Evolutionary conservation across 345 rosid species (phyloP).

Genomic region (Reutealis trisperma): DNA sequence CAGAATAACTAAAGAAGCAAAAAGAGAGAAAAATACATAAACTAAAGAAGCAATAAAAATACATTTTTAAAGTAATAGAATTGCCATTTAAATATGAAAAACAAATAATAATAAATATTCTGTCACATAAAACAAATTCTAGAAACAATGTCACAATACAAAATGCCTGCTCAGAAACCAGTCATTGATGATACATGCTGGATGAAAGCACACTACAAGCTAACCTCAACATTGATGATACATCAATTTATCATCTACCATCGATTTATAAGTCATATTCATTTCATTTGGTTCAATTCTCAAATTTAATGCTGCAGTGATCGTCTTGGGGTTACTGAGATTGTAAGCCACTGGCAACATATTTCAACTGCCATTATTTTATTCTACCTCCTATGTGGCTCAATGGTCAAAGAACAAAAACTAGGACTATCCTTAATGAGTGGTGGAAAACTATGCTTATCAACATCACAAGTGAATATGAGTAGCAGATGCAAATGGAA

Average conservation of each 20-base stretch:
- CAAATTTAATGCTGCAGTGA: background rate
- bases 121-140: no score
- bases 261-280: background rate
- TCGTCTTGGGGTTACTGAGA: background rate
- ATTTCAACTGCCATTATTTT: background rate
- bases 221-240: background rate
- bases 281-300: background rate
- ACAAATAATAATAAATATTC: no score
- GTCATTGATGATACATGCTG: background rate
- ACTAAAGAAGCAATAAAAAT: background rate
- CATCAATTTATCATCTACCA: background rate
- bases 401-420: background rate
- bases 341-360: background rate
- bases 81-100: background rate
- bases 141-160: background rate
- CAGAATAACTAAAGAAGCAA: slow-evolving; percentile 60
- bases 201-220: background rate
- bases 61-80: background rate
- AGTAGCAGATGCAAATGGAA: background rate
- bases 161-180: background rate
- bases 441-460: background rate
- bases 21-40: slow-evolving; percentile 10
- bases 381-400: background rate
- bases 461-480: background rate
- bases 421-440: no score